Percentiles rank a stretch among this genome's conserved stretches.
Conservation (phyloP, 257 asterid genomes). For the Phtheirospermum japonicum region DNA sequence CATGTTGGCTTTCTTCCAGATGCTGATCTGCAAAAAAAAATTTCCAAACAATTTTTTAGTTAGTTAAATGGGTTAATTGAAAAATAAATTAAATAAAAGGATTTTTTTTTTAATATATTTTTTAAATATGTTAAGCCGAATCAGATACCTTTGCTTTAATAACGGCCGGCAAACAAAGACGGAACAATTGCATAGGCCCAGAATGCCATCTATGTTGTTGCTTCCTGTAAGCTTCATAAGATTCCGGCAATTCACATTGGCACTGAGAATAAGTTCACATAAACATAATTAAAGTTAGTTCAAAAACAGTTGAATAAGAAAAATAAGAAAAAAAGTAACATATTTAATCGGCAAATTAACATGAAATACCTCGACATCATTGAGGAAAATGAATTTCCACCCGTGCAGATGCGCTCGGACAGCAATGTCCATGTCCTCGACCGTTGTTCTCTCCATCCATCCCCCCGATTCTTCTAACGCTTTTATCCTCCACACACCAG, state of each 20-base stretch:
- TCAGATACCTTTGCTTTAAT: slow-evolving; percentile 63
- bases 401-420: slow-evolving; percentile 97
- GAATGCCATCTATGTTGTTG: slow-evolving; percentile 99
- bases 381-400: slow-evolving; percentile 89
- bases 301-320: slow-evolving; percentile 6
- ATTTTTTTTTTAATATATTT: no score
- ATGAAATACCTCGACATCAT: slow-evolving; percentile 74
- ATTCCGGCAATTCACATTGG: slow-evolving; percentile 91
- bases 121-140: no score
- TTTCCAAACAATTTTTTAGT: neutral
- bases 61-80: neutral
- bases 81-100: no score
- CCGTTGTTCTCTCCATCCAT: slow-evolving; percentile 96
- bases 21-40: slow-evolving; percentile 47
- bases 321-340: neutral
- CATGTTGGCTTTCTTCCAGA: slow-evolving; percentile 53
- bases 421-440: slow-evolving; percentile 98
- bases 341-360: neutral
- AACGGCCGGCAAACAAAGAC: slow-evolving; percentile 87
- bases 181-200: slow-evolving; percentile 96
- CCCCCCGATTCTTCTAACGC: slow-evolving; percentile 96
- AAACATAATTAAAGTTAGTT: neutral
- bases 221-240: slow-evolving; percentile 89
- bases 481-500: slow-evolving; percentile 96
- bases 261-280: slow-evolving; percentile 46